Evolutionary conservation across 495 filamentous ascomycete species (phyloP).

Genomic region (Penicillium roqueforti): DNA sequence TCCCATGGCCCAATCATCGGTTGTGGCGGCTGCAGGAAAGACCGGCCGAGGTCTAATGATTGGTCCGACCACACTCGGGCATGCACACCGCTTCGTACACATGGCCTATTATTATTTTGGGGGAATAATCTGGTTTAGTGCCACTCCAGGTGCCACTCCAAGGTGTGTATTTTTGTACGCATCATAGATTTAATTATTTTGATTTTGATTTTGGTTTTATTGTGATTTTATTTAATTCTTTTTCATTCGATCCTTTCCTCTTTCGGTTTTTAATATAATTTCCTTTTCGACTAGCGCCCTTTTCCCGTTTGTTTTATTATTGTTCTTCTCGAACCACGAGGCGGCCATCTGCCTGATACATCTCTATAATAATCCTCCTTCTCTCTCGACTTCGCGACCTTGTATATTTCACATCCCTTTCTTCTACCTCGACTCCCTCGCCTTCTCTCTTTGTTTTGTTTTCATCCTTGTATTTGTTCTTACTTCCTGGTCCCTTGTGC

Average conservation of each 20-base stretch:
- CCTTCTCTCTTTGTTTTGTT: not conserved
- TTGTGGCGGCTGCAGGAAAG: constrained; percentile 8
- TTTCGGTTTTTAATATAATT: not conserved
- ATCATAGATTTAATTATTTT: not conserved
- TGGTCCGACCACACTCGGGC: not conserved
- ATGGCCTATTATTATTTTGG: constrained; percentile 5
- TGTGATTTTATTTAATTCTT: not conserved
- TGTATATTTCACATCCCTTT: constrained; percentile 14
- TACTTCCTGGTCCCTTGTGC: not conserved
- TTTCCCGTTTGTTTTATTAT: constrained; percentile 8
- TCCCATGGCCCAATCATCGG: constrained; percentile 4
- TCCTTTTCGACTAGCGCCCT: not conserved
- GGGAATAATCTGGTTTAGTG: not conserved
- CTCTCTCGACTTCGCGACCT: constrained; percentile 7
- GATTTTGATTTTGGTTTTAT: not conserved
- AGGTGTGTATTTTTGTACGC: not conserved
- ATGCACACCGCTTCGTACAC: constrained; percentile 10
- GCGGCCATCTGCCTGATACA: not conserved
- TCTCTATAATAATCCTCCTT: constrained; percentile 14
- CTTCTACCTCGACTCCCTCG: constrained; percentile 13
- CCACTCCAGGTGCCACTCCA: too few relatives aligned
- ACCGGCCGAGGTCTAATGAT: not conserved
- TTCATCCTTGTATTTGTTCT: not conserved
- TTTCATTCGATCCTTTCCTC: not conserved
- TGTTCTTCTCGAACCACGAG: constrained; percentile 4